Base-by-base conservation (phyloP, 306 rosid genomes). In the Trichosanthes cucumerina region DNA sequence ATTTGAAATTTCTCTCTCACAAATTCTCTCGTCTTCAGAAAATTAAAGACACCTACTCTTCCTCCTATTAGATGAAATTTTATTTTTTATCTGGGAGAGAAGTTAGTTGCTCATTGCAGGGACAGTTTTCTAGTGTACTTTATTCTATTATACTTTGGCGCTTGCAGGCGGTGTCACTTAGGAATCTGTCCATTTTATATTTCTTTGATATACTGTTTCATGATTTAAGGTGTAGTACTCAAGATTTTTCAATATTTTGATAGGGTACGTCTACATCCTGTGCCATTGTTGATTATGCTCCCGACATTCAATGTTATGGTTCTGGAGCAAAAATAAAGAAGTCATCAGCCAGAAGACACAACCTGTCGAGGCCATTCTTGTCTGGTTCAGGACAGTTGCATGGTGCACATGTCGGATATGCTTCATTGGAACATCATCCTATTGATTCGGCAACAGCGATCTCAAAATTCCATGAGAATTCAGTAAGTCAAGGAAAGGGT, bases 261-360 rank as follows among this genome's bases (percentile, higher is more conserved):
- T 57, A 76, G 63, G 66, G 46, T 38, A 47, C 56, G 21, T 34
- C 46, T 58, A 85, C 87, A 3, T 53, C 84, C 13, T 86, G 80
- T 75, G 80, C 82, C 78, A 46, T 81, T 74, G 85, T 84, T 84
- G 93, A 91, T 75, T 79, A 80, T 78, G 46, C 73, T 83, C 88
- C 93, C 54, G 84, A 86, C 83, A 79, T 83, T 80, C 90, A 78
- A 56, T 81, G 79, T 64, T 85, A 79, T 81, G 93, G 96, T 78
- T 89, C 96, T 68, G 99, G 97, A 53, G 97, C 90, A 72, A 95
- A 95, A 88, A 87, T 95, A 71, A 95, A 95, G 87, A 90, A 95
- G 86, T 87, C 93, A 33, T 78, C 85, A 72, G 81, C 84, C 65
- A 88, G 80, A 76, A 85, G 85, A 19, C 79, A 74, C 11, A 62